Conservation (phyloP, 2,329 filamentous ascomycete genomes). For the Neonectria neomacrospora region DNA sequence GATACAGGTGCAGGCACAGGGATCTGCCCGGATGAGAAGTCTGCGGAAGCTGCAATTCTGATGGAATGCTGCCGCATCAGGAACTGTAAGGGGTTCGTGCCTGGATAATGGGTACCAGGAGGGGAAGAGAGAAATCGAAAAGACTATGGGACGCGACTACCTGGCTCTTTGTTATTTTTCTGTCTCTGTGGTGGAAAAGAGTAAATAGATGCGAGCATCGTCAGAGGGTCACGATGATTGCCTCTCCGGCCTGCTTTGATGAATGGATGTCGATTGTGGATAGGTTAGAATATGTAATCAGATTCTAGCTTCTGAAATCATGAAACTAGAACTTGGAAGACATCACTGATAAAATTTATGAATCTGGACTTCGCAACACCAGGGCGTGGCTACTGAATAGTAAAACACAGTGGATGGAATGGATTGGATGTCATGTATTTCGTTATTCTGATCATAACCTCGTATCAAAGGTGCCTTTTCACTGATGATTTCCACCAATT, state of each 20-base stretch:
- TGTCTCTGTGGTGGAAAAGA: constrained; percentile 19
- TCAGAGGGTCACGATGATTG: constrained; percentile 7
- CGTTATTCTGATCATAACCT: constrained; percentile 30
- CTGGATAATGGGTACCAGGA: not conserved
- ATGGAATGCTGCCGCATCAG: constrained; percentile 2
- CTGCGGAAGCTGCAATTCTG: constrained; percentile 17
- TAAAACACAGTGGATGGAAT: not conserved
- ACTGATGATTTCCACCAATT: constrained; percentile 4
- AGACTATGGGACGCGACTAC: constrained; percentile 9
- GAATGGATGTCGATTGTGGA: constrained; percentile 38
- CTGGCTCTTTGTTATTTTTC: constrained; percentile 18
- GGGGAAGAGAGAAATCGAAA: not conserved
- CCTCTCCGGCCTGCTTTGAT: constrained; percentile 28
- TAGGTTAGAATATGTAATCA: constrained; percentile 31
- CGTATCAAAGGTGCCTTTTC: constrained; percentile 15
- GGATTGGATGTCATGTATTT: constrained; percentile 6
- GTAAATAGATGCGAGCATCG: constrained; percentile 27
- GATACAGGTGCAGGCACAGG: constrained; percentile 1
- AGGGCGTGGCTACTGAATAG: not conserved
- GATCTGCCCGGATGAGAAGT: constrained; percentile 24
- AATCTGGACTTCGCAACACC: constrained; percentile 7
- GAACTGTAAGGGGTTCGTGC: not conserved
- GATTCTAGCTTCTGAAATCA: constrained; percentile 9
- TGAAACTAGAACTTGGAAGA: not conserved
- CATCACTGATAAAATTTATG: not conserved